Evolutionary conservation across 2,329 filamentous ascomycete genomes (phyloP), one percentile per base, ranked within the genome.

Genomic region (Orbilia brochopaga): DNA sequence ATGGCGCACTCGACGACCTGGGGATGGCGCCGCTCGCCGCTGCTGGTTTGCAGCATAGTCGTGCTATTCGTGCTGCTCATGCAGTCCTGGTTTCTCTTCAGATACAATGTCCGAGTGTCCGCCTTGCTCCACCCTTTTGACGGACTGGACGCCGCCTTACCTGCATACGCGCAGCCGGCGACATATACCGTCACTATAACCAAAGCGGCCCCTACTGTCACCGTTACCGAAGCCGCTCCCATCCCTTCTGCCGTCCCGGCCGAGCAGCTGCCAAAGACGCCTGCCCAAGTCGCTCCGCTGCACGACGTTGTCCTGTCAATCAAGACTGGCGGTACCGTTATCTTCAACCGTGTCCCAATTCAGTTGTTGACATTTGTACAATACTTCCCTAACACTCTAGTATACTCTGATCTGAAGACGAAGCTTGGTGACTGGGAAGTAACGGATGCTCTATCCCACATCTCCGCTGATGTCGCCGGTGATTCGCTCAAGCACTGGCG

Each of bases 291-390:
- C 10, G 37, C 59, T 8, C 53, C 46, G 21, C 51, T 70, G 37
- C 30, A 59, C 19, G 66, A 70, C 17, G 51, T 70, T 27, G 66
- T 70, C 27, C 50, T 70, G 6, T 51, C 53, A 11, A 70, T 70
- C 48, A 70, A 70, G 30, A 70, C 66, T n/a, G 66, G 66, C 27
- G 59, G 59, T n/a, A 70, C 66, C 0, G 59, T 64, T 24, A 64
- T 70, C 40, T 52, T 62, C 30, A 48, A 59, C 19, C 37, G 66
- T 46, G 53, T 70, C 23, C 66, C 66, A 10, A 59, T 70, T 17
- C 66, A 64, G 19, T 21, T 70, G 15, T 30, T 70, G 32, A 70
- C 59, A 17, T 59, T 70, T 44, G 55, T 70, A 1, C 66, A 59
- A 40, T 59, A 60, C 13, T 70, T 70, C 52, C 59, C 59, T 2